Evolutionary conservation across 208 protist genomes (phyloP).

Genomic region (Crithidia mellificae): DNA sequence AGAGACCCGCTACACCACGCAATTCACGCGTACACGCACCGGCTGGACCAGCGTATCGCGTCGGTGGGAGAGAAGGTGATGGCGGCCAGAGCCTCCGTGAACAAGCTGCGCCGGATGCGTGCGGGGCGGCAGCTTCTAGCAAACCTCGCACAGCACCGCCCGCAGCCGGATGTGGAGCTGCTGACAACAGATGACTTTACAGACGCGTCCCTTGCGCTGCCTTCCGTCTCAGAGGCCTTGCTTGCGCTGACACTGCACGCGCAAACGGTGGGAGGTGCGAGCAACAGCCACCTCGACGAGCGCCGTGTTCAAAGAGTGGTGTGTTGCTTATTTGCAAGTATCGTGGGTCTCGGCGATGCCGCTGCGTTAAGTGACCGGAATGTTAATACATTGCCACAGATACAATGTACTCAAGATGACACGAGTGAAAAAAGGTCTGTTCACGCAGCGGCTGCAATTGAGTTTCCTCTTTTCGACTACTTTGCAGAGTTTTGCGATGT

Average conservation of each 20-base stretch:
- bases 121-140: neutral
- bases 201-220: neutral
- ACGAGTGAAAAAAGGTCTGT: neutral
- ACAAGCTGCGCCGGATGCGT: neutral
- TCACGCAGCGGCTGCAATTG: neutral
- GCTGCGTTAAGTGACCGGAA: neutral
- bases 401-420: neutral
- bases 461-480: constrained; percentile 16
- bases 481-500: constrained; percentile 22
- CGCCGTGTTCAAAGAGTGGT: neutral
- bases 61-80: neutral
- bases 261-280: neutral
- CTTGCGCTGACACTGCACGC: neutral
- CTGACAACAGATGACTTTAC: neutral
- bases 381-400: neutral
- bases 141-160: neutral
- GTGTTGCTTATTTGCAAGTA: neutral
- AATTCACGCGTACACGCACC: neutral
- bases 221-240: neutral
- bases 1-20: neutral
- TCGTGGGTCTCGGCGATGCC: neutral
- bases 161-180: neutral
- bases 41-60: neutral
- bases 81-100: neutral
- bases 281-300: neutral